Evolutionary conservation across 2,329 filamentous ascomycete species (phyloP).

Genomic region (Fusarium anguioides): DNA sequence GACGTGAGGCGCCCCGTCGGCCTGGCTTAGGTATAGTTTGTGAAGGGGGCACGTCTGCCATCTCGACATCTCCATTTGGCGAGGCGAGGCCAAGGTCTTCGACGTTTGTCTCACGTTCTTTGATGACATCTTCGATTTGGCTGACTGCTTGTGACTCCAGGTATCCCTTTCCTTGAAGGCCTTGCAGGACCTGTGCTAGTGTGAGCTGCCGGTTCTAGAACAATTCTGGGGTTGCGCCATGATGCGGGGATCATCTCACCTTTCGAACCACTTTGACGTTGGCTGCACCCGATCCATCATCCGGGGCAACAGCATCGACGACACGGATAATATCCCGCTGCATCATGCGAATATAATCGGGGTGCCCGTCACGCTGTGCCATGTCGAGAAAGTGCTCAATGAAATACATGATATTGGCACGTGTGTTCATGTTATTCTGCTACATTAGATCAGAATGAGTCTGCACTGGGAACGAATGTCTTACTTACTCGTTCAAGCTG

Average conservation of each 20-base stretch:
- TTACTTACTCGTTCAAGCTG: constrained; percentile 80
- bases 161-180: constrained; percentile 76
- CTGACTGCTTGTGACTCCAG: constrained; percentile 78
- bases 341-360: constrained; percentile 92
- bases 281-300: constrained; percentile 86
- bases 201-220: constrained; percentile 25
- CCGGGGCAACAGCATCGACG: constrained; percentile 90
- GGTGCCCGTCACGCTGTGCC: constrained; percentile 78
- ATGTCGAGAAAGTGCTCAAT: constrained; percentile 94
- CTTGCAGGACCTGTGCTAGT: constrained; percentile 69
- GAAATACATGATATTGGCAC: constrained; percentile 99
- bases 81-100: constrained; percentile 66
- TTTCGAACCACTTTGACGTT: constrained; percentile 94
- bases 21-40: constrained; percentile 54
- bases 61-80: constrained; percentile 57
- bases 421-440: constrained; percentile 93
- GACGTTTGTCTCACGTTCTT: constrained; percentile 76
- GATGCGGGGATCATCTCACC: constrained; percentile 58
- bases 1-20: constrained; percentile 50
- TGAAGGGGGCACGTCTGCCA: constrained; percentile 56
- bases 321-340: constrained; percentile 91
- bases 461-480: not conserved
- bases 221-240: not conserved
- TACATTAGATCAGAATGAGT: constrained; percentile 17
- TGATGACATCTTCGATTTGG: constrained; percentile 86